Percentiles rank a stretch among this genome's conserved stretches.
These are phyloP conservation scores for Soucietia sequanensis DNA, from an alignment of 805 yeast species.

Conservation along the genomic window DNA sequence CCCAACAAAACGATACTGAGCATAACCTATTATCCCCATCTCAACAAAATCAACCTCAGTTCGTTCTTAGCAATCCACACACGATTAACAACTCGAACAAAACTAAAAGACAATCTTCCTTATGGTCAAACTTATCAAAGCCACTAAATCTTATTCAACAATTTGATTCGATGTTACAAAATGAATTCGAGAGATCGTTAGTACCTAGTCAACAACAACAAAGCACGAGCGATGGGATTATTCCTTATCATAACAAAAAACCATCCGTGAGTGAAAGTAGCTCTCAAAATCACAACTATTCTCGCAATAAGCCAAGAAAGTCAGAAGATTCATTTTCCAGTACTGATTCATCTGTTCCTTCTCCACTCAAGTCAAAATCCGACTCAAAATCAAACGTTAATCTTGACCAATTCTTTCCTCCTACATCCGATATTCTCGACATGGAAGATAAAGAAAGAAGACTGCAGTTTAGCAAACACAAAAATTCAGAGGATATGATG, in stretches of 20 bases:
- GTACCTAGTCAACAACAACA: conserved; percentile 7
- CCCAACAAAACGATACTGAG: neutral
- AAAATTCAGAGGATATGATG: conserved; percentile 32
- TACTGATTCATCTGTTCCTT: conserved; percentile 16
- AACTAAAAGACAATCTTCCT: conserved; percentile 13
- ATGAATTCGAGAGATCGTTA: conserved; percentile 57
- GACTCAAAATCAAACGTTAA: conserved; percentile 6
- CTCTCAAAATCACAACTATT: conserved; percentile 5
- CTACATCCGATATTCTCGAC: neutral
- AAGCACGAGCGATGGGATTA: neutral
- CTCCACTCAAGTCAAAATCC: conserved; percentile 26
- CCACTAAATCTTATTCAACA: conserved; percentile 65
- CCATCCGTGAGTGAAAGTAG: neutral
- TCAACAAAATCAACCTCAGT: neutral
- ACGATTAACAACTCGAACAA: neutral
- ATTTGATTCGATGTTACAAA: conserved; percentile 63
- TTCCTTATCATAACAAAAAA: conserved; percentile 1
- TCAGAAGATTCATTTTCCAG: conserved; percentile 28
- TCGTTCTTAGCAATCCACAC: neutral
- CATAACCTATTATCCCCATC: conserved; percentile 9
- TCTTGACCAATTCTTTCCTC: conserved; percentile 7
- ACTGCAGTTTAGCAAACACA: too few species aligned
- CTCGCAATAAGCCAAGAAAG: conserved; percentile 12
- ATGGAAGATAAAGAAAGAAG: neutral
- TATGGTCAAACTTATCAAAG: conserved; percentile 42